Evolutionary conservation across 2,329 filamentous ascomycete species (phyloP), one percentile per base, ranked within the genome.

Genomic region (Aspergillus sp.): DNA sequence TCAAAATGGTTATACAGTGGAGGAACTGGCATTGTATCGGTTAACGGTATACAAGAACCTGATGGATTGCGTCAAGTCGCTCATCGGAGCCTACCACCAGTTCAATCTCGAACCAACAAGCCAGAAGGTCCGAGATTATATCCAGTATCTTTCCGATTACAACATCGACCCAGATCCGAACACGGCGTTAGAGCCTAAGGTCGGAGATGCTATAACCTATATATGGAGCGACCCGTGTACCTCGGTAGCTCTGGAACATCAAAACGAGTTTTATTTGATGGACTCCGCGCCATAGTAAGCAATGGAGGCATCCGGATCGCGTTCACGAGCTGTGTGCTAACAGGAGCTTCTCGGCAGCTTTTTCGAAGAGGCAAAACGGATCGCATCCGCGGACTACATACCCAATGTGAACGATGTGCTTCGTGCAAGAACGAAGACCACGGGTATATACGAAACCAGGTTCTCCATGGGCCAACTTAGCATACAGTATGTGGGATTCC

Each of bases 221-320:
- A 81, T 99, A 73, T 99, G 95, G 95, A 89, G 89, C 68, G 95
- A 99, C 72, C 89, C 91, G 7, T 90, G 89, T 67, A 91, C 91
- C 69, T 86, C 90, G 56, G 87, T 85, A 66, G 85, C 97, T 42
- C 89, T 98, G 83, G 91, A 96, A 71, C 91, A 95, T 73, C 91
- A 96, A 75, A 96, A 92, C 73, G 94, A 99, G 78, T 99, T 99
- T 76, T 99, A 99, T 74, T 82, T 99, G 59, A 99, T 99, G 95
- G 95, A 99, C 77, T 99, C 95, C 24, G 95, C 95, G 55, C 92
- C 93, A 80, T 99, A 99, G 94, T 99, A 84, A 75, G 90, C 67
- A 61, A 45, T 54, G 52, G 24, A 3, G n/a, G 36, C 52, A 20
- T 42, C 51, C 60, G 46, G 45, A 53, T n/a, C 42, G 31, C 49